Conservation (phyloP, 1,284 basidiomycete species). For the Malassezia yamatoensis region DNA sequence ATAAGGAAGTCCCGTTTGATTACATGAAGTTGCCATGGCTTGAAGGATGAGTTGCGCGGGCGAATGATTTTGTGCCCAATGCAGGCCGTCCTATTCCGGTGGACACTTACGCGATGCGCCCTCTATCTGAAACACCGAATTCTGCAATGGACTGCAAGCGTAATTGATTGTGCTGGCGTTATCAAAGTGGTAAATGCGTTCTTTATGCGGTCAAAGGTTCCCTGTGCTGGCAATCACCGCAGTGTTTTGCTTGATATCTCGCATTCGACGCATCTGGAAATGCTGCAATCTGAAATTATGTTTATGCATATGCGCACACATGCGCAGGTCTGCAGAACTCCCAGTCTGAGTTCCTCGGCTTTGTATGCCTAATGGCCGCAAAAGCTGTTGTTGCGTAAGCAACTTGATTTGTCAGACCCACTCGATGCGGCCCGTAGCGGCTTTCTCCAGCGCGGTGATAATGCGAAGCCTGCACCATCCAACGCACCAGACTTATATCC, state of each 20-base stretch:
- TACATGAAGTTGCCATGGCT: conserved; percentile 6
- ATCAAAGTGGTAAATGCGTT: not conserved
- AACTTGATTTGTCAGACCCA: no score
- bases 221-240: not conserved
- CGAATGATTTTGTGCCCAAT: conserved; percentile 14
- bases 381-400: no score
- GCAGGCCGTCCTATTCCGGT: conserved; percentile 14
- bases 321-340: no score
- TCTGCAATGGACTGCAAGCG: not conserved
- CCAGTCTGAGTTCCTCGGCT: no score
- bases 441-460: no score
- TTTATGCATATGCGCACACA: not conserved
- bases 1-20: conserved; percentile 16
- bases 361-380: no score
- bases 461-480: no score
- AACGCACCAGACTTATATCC: no score
- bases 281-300: not conserved
- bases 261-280: not conserved
- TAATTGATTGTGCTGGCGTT: not conserved
- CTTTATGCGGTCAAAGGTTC: no score
- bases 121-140: conserved; percentile 11
- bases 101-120: conserved; percentile 6
- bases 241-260: not conserved
- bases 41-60: not conserved
- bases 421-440: no score